Conservation (phyloP, 1,139 yeast species). For the Taphrina pruni region DNA sequence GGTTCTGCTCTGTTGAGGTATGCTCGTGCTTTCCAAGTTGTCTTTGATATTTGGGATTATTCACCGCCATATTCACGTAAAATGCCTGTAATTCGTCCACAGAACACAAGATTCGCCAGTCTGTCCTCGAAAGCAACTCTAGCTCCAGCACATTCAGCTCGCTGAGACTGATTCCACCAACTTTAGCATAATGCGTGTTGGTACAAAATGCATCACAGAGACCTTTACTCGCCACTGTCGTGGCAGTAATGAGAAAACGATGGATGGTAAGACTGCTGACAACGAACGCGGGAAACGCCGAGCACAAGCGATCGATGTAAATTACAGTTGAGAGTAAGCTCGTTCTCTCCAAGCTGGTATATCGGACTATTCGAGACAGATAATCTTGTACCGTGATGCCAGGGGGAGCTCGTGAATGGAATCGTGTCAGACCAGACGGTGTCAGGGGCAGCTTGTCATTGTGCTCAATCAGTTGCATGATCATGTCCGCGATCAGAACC, state of each 20-base stretch:
- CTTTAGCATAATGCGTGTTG: constrained; percentile 90
- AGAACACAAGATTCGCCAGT: constrained; percentile 72
- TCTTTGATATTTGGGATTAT: constrained; percentile 27
- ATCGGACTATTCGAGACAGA: constrained; percentile 75
- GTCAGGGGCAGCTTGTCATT: constrained; percentile 65
- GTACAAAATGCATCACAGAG: constrained; percentile 94
- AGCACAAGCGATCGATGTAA: constrained; percentile 82
- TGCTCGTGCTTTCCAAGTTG: neutral
- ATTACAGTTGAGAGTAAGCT: constrained; percentile 80
- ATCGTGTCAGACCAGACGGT: constrained; percentile 69
- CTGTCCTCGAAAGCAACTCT: constrained; percentile 80
- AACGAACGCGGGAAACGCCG: constrained; percentile 78
- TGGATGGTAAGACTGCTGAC: constrained; percentile 92
- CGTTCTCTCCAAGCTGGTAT: constrained; percentile 82
- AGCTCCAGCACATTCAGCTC: constrained; percentile 87
- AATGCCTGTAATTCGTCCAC: constrained; percentile 53
- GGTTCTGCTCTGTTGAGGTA: neutral
- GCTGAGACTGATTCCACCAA: constrained; percentile 87
- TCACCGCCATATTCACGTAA: constrained; percentile 46
- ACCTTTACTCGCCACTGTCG: constrained; percentile 89
- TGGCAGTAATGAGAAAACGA: constrained; percentile 85
- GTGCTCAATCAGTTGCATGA: constrained; percentile 68
- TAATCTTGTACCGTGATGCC: constrained; percentile 80
- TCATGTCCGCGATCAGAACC: constrained; percentile 75
- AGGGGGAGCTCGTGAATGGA: constrained; percentile 93